These are phyloP conservation scores for Pulicaria dysenterica DNA, from an alignment of 129 eudicot species.

Conservation along the genomic window DNA sequence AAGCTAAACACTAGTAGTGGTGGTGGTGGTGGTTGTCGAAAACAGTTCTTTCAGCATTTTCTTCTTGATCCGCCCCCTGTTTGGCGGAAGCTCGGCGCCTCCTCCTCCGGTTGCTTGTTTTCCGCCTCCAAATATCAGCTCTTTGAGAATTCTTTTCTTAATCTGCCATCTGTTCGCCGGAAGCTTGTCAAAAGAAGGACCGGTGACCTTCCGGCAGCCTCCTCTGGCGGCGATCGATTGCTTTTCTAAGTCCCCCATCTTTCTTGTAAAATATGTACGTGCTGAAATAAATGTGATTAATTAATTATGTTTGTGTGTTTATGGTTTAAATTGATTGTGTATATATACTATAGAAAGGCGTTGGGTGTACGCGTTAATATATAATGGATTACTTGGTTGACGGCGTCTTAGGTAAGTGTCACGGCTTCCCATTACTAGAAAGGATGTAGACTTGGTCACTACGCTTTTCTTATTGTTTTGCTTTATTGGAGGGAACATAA, in stretches of 20 bases:
- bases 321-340: neutral
- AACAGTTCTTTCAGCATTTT: slow-evolving; percentile 4
- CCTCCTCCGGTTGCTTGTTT: slow-evolving; percentile 17
- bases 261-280: neutral
- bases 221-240: slow-evolving; percentile 24
- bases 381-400: slow-evolving; percentile 11
- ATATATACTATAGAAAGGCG: slow-evolving; percentile 5
- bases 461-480: neutral
- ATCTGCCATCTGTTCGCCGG: slow-evolving; percentile 29
- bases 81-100: neutral
- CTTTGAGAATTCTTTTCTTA: slow-evolving; percentile 30
- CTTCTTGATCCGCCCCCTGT: slow-evolving; percentile 24
- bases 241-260: slow-evolving; percentile 25
- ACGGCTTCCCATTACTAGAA: neutral
- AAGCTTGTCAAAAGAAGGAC: slow-evolving; percentile 26
- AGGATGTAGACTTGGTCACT: slow-evolving; percentile 21
- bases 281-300: neutral
- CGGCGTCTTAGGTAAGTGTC: slow-evolving; percentile 21
- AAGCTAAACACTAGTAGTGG: neutral
- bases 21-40: too few relatives aligned
- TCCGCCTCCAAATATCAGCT: slow-evolving; percentile 13
- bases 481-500: slow-evolving; percentile 19
- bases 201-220: slow-evolving; percentile 16
- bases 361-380: slow-evolving; percentile 20
- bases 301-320: neutral